Evolutionary conservation across 108 stramenopile species (phyloP).

Genomic region (Schizochytrium sp.): DNA sequence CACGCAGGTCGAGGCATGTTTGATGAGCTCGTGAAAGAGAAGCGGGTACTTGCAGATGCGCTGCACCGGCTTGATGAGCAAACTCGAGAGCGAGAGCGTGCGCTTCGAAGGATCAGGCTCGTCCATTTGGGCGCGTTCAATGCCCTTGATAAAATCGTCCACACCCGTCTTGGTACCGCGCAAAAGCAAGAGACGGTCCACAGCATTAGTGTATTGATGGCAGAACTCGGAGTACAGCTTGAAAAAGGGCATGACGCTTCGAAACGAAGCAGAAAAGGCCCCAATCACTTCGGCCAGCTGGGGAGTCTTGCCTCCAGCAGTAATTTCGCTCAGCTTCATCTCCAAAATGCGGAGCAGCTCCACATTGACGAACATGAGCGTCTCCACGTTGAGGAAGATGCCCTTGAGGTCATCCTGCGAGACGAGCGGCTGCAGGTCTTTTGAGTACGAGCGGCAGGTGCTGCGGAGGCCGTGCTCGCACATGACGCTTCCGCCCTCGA

Average conservation of each 20-base stretch:
- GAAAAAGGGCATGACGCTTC: slow-evolving; percentile 13
- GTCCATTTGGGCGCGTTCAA: background rate
- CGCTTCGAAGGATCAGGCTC: background rate
- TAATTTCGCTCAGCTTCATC: background rate
- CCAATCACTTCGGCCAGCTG: background rate
- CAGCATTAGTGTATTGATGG: background rate
- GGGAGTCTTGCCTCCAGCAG: background rate
- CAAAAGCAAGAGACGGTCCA: background rate
- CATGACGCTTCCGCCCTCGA: background rate
- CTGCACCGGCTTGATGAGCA: slow-evolving; percentile 27
- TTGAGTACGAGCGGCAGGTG: background rate
- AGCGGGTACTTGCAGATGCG: slow-evolving; percentile 28
- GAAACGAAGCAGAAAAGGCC: background rate
- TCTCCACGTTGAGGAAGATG: background rate
- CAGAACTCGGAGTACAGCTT: slow-evolving; percentile 16
- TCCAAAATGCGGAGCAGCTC: background rate
- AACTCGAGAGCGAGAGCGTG: background rate
- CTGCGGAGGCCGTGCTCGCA: slow-evolving; percentile 11
- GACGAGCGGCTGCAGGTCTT: background rate
- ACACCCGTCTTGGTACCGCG: background rate
- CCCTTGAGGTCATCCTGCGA: background rate
- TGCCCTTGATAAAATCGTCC: background rate
- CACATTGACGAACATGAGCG: background rate
- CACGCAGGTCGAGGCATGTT: background rate
- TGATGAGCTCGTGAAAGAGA: slow-evolving; percentile 11